phyloP scores from a whole-genome alignment of 306 rosid species.

The Trichosanthes truncata region DNA sequence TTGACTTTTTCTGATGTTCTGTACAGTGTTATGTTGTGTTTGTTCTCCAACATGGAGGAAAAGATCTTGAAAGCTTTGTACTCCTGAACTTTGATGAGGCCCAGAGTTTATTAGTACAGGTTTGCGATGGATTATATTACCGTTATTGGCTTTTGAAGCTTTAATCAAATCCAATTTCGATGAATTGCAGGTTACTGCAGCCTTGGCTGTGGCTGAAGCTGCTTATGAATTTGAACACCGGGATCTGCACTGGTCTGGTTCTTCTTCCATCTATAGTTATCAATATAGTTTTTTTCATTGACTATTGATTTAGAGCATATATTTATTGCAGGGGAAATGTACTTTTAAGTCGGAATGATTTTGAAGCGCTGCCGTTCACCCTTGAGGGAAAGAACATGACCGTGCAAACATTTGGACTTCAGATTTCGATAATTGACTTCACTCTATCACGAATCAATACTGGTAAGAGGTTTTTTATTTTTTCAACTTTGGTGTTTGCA shows the following conservation, averaged over 20 bases:
- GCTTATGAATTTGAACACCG: conserved; percentile 93
- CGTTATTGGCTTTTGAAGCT: conserved; percentile 17
- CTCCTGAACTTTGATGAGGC: conserved; percentile 71
- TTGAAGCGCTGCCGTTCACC: conserved; percentile 51
- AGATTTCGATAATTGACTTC: conserved; percentile 75
- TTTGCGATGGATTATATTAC: conserved; percentile 17
- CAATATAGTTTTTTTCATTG: conserved; percentile 1
- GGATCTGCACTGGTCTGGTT: conserved; percentile 82
- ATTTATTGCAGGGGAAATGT: conserved; percentile 70
- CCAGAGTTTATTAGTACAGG: conserved; percentile 65
- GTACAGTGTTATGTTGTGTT: conserved; percentile 59
- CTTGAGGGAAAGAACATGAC: conserved; percentile 59
- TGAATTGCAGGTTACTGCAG: conserved; percentile 57
- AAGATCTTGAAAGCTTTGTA: conserved; percentile 87
- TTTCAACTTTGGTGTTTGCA: conserved; percentile 1
- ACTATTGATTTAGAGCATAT: conserved; percentile 18
- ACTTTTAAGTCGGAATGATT: conserved; percentile 60
- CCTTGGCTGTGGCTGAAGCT: conserved; percentile 92
- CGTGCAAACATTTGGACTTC: conserved; percentile 60
- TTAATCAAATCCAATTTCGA: background rate
- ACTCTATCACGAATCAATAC: conserved; percentile 84
- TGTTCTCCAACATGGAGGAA: conserved; percentile 73
- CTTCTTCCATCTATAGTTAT: conserved; percentile 11
- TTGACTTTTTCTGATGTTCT: conserved; percentile 21
- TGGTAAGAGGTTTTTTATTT: conserved; percentile 26